Conservation (phyloP, 306 rosid genomes). For the Vigna unguiculata region DNA sequence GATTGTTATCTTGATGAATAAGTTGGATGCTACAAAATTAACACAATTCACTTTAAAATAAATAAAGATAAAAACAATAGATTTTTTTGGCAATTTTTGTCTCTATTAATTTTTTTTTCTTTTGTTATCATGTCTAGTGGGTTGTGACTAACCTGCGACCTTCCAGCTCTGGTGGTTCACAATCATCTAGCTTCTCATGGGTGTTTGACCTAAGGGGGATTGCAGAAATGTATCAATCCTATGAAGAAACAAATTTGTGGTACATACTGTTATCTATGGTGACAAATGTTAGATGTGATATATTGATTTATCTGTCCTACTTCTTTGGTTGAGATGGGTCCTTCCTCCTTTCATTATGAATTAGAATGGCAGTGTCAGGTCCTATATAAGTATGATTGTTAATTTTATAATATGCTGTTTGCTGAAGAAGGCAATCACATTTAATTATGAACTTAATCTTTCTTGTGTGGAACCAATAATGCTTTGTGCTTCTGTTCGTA, state of each 20-base stretch:
- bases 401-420: constrained; percentile 17
- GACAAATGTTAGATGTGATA: constrained; percentile 12
- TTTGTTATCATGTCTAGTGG: constrained; percentile 67
- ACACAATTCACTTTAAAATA: constrained; percentile 9
- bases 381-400: neutral
- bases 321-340: constrained; percentile 35
- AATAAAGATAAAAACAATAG: constrained; percentile 23
- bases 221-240: constrained; percentile 85
- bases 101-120: neutral
- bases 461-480: constrained; percentile 33
- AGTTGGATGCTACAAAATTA: constrained; percentile 25
- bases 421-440: constrained; percentile 36
- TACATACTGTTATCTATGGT: constrained; percentile 45
- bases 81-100: constrained; percentile 19
- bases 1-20: constrained; percentile 30
- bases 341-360: constrained; percentile 19
- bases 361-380: constrained; percentile 21
- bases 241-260: constrained; percentile 93
- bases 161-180: constrained; percentile 56
- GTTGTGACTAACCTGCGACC: constrained; percentile 90
- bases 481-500: constrained; percentile 38
- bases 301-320: constrained; percentile 10
- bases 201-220: constrained; percentile 84
- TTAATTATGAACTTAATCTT: constrained; percentile 29
- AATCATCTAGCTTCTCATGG: constrained; percentile 74